Percentiles rank a stretch among this genome's conserved stretches.
Evolutionary conservation across 495 filamentous ascomycete genomes (phyloP).

Genomic region (Diplogelasinospora grovesii): DNA sequence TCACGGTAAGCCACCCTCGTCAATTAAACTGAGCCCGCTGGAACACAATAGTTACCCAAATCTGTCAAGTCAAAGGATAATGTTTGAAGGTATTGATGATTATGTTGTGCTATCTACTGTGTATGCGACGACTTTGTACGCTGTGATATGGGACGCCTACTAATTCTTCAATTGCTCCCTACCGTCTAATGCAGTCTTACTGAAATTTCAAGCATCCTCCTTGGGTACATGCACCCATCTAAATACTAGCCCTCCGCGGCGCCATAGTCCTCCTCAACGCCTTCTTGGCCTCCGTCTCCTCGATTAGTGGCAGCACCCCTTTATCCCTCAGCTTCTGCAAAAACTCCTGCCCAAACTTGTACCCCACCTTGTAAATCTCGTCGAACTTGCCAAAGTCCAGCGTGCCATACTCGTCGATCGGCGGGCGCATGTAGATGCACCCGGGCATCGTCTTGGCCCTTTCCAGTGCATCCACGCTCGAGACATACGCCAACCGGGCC

Average conservation of each 20-base stretch:
- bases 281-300: conserved; percentile 81
- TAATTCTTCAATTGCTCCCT: neutral
- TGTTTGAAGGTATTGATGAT: no score
- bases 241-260: conserved; percentile 87
- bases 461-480: conserved; percentile 86
- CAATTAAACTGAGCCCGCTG: no score
- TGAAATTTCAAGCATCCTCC: neutral
- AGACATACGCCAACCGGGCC: conserved; percentile 88
- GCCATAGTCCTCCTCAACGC: conserved; percentile 89
- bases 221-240: no score
- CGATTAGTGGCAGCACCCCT: conserved; percentile 60
- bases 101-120: no score
- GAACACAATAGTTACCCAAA: neutral
- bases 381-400: conserved; percentile 96
- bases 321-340: conserved; percentile 65
- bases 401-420: conserved; percentile 88
- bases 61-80: neutral
- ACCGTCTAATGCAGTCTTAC: neutral
- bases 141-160: no score
- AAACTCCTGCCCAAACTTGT: conserved; percentile 74
- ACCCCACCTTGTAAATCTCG: conserved; percentile 88
- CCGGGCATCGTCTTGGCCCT: conserved; percentile 81
- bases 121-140: no score
- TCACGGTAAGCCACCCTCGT: no score
- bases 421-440: conserved; percentile 91